Base-by-base conservation (phyloP, 805 yeast species). In the Ogataea haglerorum region DNA sequence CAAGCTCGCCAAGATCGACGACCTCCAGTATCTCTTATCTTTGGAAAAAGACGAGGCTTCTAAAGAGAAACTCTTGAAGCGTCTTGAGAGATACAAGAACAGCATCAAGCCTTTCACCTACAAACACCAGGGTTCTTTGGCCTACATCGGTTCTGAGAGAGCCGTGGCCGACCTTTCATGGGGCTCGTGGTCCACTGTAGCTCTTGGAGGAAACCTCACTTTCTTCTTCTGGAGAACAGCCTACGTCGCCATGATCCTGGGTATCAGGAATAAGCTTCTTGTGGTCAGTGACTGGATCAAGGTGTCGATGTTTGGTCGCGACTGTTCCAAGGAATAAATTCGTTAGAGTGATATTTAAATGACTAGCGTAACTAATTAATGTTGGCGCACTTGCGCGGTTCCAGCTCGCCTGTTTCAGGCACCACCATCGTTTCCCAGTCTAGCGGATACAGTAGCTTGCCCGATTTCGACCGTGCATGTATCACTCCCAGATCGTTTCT, bases 391-490 rank as follows among this genome's bases (percentile, higher is more conserved):
- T 93, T 93, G 44, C 99, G 73, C 51, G 70, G 69, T 54, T 89
- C 97, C 10, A 78, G 63, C 8, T 72, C 75, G 1, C 96, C 96
- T 2, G 90, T 78, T 18, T 63, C 67, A 2, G 88, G 81, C 47
- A 85, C 79, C 23, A 83, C 73, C 98, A 95, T 93, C 10, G 88
- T 85, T 64, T 88, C 90, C 97, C 98, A 93, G 63, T 93, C 98
- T 30, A 88, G 64, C 2, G 99, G 95, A 52, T 81, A 83, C 87
- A 93, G 78, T 40, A 80, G 64, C 26, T 77, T 80, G 2, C 96
- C 96, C 9, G 73, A 68, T 47, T 73, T 76, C 30, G 82, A 75
- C 46, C 74, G 78, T 5, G 98, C 97, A 61, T 90, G 85, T 1
- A 93, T 82, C 4, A 93, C 99, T 3, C 99, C 99, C 28, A 91